Conservation (phyloP, 2,329 filamentous ascomycete species). For the Fusarium foetens region DNA sequence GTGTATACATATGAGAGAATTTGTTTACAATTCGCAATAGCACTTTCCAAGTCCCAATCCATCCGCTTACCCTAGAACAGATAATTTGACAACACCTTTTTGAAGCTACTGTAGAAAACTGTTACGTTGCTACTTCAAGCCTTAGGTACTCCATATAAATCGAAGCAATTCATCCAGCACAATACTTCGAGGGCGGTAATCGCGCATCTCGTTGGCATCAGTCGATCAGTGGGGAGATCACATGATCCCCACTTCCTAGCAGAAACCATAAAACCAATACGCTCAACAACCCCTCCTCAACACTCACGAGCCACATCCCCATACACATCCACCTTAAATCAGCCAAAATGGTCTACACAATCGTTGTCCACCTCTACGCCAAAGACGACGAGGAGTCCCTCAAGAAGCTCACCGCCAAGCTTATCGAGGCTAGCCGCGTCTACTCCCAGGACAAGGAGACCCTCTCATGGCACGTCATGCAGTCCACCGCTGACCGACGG, state of each 20-base stretch:
- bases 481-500: conserved; percentile 73
- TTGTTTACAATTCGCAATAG: rapidly evolving
- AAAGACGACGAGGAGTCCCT: conserved; percentile 73
- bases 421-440: conserved; percentile 77
- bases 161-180: not conserved
- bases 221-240: conserved; percentile 31
- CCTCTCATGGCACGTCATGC: conserved; percentile 80
- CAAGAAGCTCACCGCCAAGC: conserved; percentile 74
- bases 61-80: not conserved
- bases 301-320: not conserved
- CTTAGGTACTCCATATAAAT: rapidly evolving
- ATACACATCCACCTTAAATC: not conserved
- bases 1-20: rapidly evolving
- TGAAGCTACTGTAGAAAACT: not conserved
- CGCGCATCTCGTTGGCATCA: conserved; percentile 11
- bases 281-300: conserved; percentile 20
- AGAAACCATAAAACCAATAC: conserved; percentile 28
- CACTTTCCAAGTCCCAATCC: no score
- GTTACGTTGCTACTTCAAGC: no score
- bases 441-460: conserved; percentile 79
- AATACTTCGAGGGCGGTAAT: not conserved
- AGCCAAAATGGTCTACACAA: conserved; percentile 70
- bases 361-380: conserved; percentile 75
- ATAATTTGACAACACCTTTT: no score
- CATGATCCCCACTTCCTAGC: conserved; percentile 24